A percentile compares a stretch with the other conserved stretches of the same genome.
Evolutionary conservation across 192 early-diverging fungal species (phyloP).

Genomic region (Chytriomyces hyalinus): DNA sequence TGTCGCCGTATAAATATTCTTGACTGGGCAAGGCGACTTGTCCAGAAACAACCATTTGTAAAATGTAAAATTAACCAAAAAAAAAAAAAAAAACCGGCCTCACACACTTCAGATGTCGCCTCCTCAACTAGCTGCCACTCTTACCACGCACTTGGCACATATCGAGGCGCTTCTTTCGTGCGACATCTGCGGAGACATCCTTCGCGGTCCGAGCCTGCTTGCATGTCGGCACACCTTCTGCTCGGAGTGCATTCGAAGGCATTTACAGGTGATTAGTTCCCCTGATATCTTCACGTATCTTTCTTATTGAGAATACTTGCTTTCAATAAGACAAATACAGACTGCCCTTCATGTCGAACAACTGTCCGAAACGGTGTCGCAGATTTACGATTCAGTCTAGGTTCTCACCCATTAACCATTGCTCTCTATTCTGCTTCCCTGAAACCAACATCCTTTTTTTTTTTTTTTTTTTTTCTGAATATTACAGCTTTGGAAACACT

Average conservation of each 20-base stretch:
- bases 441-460: neutral
- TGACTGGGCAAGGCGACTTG: no score
- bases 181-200: constrained; percentile 23
- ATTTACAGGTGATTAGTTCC: constrained; percentile 5
- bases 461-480: neutral
- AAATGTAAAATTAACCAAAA: neutral
- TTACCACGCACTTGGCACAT: neutral
- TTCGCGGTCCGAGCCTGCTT: constrained; percentile 21
- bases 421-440: neutral
- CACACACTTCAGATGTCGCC: no score
- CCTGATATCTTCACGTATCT: neutral
- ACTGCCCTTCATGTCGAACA: constrained; percentile 21
- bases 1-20: no score
- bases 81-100: neutral
- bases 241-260: constrained; percentile 22
- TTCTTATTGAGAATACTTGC: neutral
- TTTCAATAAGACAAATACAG: neutral
- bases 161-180: constrained; percentile 28
- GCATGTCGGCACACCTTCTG: constrained; percentile 30
- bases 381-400: constrained; percentile 24
- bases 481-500: constrained; percentile 18
- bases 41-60: neutral
- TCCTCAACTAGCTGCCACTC: neutral
- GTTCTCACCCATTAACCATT: neutral
- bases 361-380: constrained; percentile 10